Evolutionary conservation across 148 eudicot species (phyloP).

Genomic region (Euryodendron excelsum): DNA sequence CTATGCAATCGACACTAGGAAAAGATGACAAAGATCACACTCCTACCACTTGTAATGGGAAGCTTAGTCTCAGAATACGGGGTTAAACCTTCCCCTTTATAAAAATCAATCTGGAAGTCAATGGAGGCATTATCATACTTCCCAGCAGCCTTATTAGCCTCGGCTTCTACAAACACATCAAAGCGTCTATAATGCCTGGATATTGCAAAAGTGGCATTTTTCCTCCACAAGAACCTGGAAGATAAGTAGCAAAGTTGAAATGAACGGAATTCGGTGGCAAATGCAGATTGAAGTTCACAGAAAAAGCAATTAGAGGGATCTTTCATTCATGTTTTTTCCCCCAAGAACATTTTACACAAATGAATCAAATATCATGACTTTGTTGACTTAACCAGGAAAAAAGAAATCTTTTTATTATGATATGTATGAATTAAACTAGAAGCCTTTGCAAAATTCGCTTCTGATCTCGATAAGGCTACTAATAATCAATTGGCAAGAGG

Average conservation of each 20-base stretch:
- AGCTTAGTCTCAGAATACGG: conserved; percentile 76
- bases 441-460: too few species aligned
- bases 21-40: neutral
- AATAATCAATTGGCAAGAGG: too few species aligned
- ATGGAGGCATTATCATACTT: conserved; percentile 88
- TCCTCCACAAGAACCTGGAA: conserved; percentile 92
- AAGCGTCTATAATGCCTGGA: conserved; percentile 93
- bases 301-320: too few species aligned
- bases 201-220: conserved; percentile 90
- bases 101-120: conserved; percentile 83
- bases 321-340: too few species aligned
- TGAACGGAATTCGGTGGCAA: neutral
- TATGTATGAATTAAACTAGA: too few species aligned
- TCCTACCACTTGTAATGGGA: conserved; percentile 83
- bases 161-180: conserved; percentile 89
- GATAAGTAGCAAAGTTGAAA: conserved; percentile 3
- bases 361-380: too few species aligned
- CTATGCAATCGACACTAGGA: neutral
- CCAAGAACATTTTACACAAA: too few species aligned
- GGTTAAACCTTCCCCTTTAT: conserved; percentile 81
- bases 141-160: conserved; percentile 93
- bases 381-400: too few species aligned
- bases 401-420: too few species aligned
- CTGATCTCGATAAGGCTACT: too few species aligned
- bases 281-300: neutral